phyloP scores from a whole-genome alignment of 257 asterid species.

The Phtheirospermum japonicum region DNA sequence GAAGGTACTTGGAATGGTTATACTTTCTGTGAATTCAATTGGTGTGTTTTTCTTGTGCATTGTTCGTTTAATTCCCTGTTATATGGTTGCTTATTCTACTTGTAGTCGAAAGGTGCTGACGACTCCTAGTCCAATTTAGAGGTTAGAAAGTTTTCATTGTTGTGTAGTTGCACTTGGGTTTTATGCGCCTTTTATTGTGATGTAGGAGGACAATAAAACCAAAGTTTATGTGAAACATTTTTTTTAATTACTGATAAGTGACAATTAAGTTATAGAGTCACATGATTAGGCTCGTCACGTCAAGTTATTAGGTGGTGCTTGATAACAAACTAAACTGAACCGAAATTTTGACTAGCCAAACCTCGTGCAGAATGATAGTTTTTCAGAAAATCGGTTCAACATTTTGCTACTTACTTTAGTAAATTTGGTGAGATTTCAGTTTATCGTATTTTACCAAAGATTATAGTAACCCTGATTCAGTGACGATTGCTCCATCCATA shows the following conservation, averaged over 20 bases:
- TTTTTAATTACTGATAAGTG: not conserved
- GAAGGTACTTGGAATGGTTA: slow-evolving; percentile 51
- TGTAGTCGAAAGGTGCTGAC: slow-evolving; percentile 6
- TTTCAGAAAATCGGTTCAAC: not conserved
- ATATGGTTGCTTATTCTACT: slow-evolving; percentile 14
- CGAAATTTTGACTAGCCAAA: not conserved
- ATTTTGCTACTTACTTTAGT: not conserved
- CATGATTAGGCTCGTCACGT: not conserved
- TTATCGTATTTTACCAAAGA: not conserved
- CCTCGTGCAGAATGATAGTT: not conserved
- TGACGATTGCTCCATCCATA: not conserved
- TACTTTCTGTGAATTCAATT: slow-evolving; percentile 5
- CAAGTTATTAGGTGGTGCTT: not conserved
- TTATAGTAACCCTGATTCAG: not conserved
- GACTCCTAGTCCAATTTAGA: not conserved
- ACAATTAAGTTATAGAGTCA: not conserved
- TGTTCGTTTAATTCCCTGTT: not conserved
- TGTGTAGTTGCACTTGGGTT: not conserved
- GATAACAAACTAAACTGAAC: not conserved
- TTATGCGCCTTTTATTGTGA: too few species aligned
- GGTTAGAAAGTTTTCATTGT: not conserved
- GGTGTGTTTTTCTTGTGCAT: not conserved
- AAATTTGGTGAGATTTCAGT: not conserved
- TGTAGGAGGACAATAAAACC: not conserved
- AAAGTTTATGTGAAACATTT: not conserved